Evolutionary conservation across 305 asterid genomes (phyloP).

Genomic region (Fraxinus xanthoxyloides): DNA sequence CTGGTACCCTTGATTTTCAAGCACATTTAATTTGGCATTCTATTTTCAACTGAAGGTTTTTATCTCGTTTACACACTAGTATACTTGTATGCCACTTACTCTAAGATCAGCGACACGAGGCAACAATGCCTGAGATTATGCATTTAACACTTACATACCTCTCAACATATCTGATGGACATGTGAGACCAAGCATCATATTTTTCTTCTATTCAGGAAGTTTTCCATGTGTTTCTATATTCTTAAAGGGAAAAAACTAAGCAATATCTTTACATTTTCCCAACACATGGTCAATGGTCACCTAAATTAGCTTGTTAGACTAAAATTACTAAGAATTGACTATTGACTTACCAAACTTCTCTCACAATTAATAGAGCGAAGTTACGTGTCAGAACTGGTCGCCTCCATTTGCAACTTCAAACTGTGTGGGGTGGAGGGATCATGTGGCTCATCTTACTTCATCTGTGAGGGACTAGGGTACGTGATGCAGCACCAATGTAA

Average conservation of each 20-base stretch:
- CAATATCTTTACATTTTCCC: background rate
- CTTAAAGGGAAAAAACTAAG: background rate
- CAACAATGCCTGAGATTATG: background rate
- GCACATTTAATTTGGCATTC: background rate
- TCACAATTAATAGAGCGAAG: background rate
- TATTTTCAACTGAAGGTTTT: background rate
- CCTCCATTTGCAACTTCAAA: background rate
- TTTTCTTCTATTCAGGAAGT: background rate
- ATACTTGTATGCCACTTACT: background rate
- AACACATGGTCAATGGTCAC: background rate
- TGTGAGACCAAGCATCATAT: background rate
- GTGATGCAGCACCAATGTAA: too few species aligned
- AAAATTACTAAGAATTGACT: background rate
- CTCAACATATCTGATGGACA: background rate
- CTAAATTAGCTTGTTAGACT: background rate
- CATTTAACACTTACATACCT: background rate
- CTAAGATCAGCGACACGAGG: background rate
- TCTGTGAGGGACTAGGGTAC: background rate
- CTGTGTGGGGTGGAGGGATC: background rate
- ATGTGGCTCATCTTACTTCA: background rate
- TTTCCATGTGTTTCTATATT: background rate
- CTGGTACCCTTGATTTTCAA: background rate
- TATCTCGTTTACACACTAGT: background rate
- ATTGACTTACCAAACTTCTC: background rate
- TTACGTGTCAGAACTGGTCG: background rate